These are phyloP conservation scores for Biscogniauxia marginata DNA, from an alignment of 2,329 filamentous ascomycete species.

Conservation along the genomic window DNA sequence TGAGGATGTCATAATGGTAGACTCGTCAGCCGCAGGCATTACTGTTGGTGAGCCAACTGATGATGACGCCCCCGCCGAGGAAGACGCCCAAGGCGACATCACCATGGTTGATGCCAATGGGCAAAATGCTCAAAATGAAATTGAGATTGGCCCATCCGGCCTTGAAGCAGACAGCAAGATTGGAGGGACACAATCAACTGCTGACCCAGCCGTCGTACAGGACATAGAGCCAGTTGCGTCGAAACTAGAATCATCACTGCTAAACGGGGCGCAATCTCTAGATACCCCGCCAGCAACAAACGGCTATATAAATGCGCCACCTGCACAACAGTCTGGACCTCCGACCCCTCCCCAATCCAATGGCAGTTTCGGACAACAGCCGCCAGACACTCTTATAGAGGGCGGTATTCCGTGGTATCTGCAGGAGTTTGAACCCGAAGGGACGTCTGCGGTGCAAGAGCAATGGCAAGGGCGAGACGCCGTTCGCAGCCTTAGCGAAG, in stretches of 20 bases:
- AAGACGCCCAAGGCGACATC: constrained; percentile 38
- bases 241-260: constrained; percentile 26
- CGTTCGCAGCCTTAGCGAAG: constrained; percentile 70
- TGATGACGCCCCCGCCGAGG: constrained; percentile 25
- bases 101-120: constrained; percentile 39
- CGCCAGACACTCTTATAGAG: constrained; percentile 55
- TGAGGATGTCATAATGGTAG: constrained; percentile 52
- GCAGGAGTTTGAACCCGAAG: constrained; percentile 72
- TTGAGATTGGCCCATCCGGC: constrained; percentile 46
- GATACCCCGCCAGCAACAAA: constrained; percentile 50
- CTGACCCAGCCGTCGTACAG: constrained; percentile 28
- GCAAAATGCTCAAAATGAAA: constrained; percentile 39
- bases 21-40: constrained; percentile 47
- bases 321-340: constrained; percentile 43
- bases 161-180: constrained; percentile 29
- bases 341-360: constrained; percentile 68
- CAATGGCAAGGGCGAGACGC: constrained; percentile 71
- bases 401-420: constrained; percentile 91
- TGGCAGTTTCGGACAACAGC: constrained; percentile 51
- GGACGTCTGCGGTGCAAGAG: constrained; percentile 77
- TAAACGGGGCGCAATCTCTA: constrained; percentile 32
- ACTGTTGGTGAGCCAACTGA: constrained; percentile 39
- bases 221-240: constrained; percentile 24
- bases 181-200: constrained; percentile 31
- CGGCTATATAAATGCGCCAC: constrained; percentile 40